Conservation (phyloP, 73 alveolate genomes). For the Tetrahymena elliotti region DNA sequence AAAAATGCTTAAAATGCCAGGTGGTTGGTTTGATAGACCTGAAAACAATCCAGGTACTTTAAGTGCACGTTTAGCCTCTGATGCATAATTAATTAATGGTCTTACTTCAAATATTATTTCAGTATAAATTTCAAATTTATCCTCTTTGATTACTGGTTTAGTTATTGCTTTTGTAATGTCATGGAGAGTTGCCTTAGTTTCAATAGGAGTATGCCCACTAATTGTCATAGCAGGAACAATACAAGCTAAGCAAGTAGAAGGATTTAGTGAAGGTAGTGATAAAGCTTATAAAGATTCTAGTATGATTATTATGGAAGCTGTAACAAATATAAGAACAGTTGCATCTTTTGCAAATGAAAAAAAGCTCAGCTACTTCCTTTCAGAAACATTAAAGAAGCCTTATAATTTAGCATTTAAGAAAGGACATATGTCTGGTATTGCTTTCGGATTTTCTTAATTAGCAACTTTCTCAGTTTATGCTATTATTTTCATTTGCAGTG, state of each 20-base stretch:
- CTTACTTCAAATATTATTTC: constrained; percentile 32
- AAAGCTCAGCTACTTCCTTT: constrained; percentile 50
- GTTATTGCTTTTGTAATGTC: constrained; percentile 15
- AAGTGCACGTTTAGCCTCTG: constrained; percentile 24
- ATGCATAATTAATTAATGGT: constrained; percentile 30
- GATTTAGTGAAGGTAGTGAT: constrained; percentile 47
- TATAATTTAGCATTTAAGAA: constrained; percentile 35
- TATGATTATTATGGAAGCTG: constrained; percentile 73
- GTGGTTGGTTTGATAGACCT: constrained; percentile 29
- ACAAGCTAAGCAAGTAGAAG: constrained; percentile 51
- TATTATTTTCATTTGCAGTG: constrained; percentile 59
- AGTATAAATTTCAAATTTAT: constrained; percentile 15
- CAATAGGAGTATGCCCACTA: constrained; percentile 15
- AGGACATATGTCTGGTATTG: constrained; percentile 63
- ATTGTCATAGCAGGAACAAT: constrained; percentile 33
- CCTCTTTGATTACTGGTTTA: constrained; percentile 30
- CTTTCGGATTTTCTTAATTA: constrained; percentile 67
- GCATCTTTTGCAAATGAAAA: constrained; percentile 70
- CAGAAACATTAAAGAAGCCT: constrained; percentile 20
- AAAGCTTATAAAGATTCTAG: constrained; percentile 74
- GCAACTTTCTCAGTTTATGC: constrained; percentile 60
- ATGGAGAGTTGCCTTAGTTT: constrained; percentile 23
- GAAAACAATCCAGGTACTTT: constrained; percentile 42
- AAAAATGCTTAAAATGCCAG: constrained; percentile 32
- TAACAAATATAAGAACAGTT: constrained; percentile 79